Base-by-base conservation (phyloP, 1,284 basidiomycete species). In the Ganoderma lingzhi region DNA sequence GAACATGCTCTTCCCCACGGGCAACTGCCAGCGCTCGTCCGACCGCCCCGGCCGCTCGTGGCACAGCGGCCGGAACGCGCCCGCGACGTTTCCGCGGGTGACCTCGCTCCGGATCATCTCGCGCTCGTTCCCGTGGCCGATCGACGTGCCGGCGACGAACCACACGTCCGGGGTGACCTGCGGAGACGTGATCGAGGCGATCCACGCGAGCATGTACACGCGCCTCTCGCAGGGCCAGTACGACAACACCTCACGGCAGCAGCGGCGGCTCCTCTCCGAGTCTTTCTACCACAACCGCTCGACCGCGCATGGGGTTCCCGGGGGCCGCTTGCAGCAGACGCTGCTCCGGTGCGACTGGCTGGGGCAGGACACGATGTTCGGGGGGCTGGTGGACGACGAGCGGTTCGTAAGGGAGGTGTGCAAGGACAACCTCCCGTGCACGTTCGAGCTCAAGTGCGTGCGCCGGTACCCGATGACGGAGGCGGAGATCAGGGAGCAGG, bases 51-150 rank as follows among this genome's bases (percentile, higher is more conserved):
- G 86, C 55, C 81, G 87, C n/a, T 92, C 92, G 0, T 94, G 92
- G 92, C 82, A 85, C 9, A 82, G 80, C 44, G 93, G 92, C 2
- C 87, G 92, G 14, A 78, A 85, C n/a, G 84, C 85, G 12, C 92
- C 93, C n/a, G 92, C 91, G 0, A 93, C 92, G 0, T 90, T 89
- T 79, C 92, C 92, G 1, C 90, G 92, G 30, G 73, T 93, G 1
- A 82, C 84, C 0, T 76, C 81, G 6, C 53, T 94, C 39, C 84
- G 84, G 42, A 75, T 88, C 72, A 79, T 93, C 63, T 88, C 86
- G 6, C 82, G 83, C 12, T 70, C 80, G 0, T 83, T 90, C 70
- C 90, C 91, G 0, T 92, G 90, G 89, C 81, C 85, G 68, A 82
- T 93, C 72, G 80, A 84, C 8, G 80, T 90, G 2, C 73, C 79